Conservation (phyloP, 441 rosid genomes). For the Eutrema salsugineum region DNA sequence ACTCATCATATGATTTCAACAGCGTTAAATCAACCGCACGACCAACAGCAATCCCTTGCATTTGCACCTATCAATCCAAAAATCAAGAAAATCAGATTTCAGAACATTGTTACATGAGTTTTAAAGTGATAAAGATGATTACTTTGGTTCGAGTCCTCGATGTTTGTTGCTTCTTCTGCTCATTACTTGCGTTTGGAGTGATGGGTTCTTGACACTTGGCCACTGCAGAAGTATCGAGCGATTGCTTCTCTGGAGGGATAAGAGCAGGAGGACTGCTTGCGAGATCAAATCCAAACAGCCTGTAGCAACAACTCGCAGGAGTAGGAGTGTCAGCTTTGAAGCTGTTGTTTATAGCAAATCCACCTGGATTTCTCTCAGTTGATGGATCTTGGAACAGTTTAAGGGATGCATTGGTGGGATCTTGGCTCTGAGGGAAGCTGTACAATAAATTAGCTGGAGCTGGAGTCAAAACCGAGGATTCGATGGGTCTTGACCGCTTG, state of each 20-base stretch:
- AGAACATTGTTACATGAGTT: background rate
- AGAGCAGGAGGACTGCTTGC: slow-evolving; percentile 31
- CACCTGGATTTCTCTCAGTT: background rate
- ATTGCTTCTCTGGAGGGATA: slow-evolving; percentile 37
- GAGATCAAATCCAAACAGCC: slow-evolving; percentile 81
- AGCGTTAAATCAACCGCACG: slow-evolving; percentile 60
- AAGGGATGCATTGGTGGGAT: slow-evolving; percentile 2
- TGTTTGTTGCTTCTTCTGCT: slow-evolving; percentile 45
- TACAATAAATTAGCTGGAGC: slow-evolving; percentile 40
- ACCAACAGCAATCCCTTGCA: slow-evolving; percentile 73
- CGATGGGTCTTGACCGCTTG: slow-evolving; percentile 68
- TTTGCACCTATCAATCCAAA: slow-evolving; percentile 49
- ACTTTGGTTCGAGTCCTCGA: slow-evolving; percentile 22
- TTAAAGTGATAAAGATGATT: background rate
- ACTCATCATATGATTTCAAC: slow-evolving; percentile 48
- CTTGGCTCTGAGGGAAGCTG: slow-evolving; percentile 16
- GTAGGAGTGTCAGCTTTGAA: slow-evolving; percentile 34
- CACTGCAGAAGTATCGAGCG: slow-evolving; percentile 17
- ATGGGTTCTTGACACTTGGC: slow-evolving; percentile 38
- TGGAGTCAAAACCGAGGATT: slow-evolving; percentile 28
- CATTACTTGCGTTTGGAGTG: slow-evolving; percentile 29
- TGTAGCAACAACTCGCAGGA: slow-evolving; percentile 36
- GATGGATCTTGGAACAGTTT: slow-evolving; percentile 36
- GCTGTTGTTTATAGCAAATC: slow-evolving; percentile 31
- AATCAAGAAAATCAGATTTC: background rate